These are phyloP conservation scores for Cladosporium sp. DNA, from an alignment of 2,329 filamentous ascomycete genomes.

Conservation along the genomic window DNA sequence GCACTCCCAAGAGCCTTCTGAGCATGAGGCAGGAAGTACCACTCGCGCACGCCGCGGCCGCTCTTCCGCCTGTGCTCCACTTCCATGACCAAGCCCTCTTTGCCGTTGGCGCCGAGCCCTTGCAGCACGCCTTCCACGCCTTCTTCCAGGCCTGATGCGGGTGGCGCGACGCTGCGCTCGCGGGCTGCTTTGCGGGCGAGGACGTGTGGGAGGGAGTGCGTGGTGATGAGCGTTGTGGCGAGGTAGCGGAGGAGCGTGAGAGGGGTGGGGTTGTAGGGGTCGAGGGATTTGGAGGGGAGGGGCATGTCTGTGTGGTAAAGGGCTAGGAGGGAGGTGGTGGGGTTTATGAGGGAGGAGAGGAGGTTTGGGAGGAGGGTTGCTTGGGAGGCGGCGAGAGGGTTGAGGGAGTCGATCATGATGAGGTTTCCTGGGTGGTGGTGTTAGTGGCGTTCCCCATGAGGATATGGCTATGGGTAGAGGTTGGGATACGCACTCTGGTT, in stretches of 20 bases:
- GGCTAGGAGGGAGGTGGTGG: conserved; percentile 62
- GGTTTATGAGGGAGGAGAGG: conserved; percentile 59
- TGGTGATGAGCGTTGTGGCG: conserved; percentile 79
- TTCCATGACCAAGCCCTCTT: conserved; percentile 67
- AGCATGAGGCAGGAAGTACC: conserved; percentile 55
- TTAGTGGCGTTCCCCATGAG: background rate
- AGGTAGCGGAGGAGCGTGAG: conserved; percentile 76
- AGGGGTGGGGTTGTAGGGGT: conserved; percentile 63
- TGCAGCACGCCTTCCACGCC: conserved; percentile 76
- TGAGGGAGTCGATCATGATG: conserved; percentile 77
- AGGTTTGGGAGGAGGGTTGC: conserved; percentile 65
- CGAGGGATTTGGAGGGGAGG: conserved; percentile 43
- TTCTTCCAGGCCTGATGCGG: conserved; percentile 76
- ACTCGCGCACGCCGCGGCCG: conserved; percentile 73
- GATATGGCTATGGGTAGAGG: too few species aligned
- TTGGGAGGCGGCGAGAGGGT: conserved; percentile 60
- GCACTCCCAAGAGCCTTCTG: conserved; percentile 18
- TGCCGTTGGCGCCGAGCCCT: conserved; percentile 58
- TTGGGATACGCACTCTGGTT: background rate
- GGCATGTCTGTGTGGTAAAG: conserved; percentile 84
- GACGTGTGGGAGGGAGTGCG: conserved; percentile 72
- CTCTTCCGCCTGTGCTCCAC: conserved; percentile 86
- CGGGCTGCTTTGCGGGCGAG: conserved; percentile 72
- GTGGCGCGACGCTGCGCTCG: conserved; percentile 72
- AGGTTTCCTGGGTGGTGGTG: conserved; percentile 54